Evolutionary conservation across 1,139 yeast species (phyloP).

Genomic region (Debaryomyces psychrophilus): DNA sequence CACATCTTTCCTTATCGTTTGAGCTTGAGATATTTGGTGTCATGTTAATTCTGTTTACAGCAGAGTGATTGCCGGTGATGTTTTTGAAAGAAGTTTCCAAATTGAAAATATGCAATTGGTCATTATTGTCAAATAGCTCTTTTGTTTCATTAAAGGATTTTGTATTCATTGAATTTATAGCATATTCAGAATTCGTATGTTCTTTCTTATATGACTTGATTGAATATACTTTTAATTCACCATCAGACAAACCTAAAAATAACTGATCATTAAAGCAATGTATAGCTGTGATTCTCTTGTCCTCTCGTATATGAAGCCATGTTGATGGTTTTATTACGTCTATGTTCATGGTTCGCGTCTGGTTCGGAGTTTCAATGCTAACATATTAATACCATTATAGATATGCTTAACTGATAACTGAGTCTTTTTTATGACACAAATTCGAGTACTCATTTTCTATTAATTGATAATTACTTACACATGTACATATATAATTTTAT

Average conservation of each 20-base stretch:
- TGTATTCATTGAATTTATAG: constrained; percentile 11
- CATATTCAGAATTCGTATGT: constrained; percentile 1
- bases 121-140: constrained; percentile 26
- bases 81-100: constrained; percentile 29
- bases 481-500: neutral
- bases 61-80: constrained; percentile 24
- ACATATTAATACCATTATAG: neutral
- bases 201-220: neutral
- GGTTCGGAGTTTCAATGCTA: neutral
- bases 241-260: constrained; percentile 41
- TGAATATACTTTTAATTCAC: constrained; percentile 34
- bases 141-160: constrained; percentile 34
- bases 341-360: constrained; percentile 25
- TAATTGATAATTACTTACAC: constrained; percentile 13
- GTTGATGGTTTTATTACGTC: constrained; percentile 37
- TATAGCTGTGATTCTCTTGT: constrained; percentile 30
- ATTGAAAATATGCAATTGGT: constrained; percentile 20
- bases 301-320: constrained; percentile 29
- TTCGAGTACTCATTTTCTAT: neutral
- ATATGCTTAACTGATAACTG: neutral
- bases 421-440: constrained; percentile 9
- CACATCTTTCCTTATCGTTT: constrained; percentile 25
- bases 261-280: constrained; percentile 24
- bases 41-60: constrained; percentile 20
- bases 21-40: constrained; percentile 23